phyloP scores from a whole-genome alignment of 2,329 filamentous ascomycete species.

The Hypomyces perniciosus region DNA sequence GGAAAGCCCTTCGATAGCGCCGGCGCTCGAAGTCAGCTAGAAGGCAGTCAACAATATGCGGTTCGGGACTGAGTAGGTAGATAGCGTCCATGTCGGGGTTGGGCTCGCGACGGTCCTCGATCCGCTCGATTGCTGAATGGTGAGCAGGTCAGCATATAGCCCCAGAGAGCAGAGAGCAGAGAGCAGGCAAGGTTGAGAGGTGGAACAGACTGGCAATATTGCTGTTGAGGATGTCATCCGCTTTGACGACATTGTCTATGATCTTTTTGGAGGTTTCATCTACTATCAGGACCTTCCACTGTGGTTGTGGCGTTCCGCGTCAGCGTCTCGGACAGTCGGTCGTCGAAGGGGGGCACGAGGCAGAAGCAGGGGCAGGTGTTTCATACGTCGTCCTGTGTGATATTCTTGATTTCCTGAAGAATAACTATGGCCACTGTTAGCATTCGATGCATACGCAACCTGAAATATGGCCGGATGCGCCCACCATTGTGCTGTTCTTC shows the following conservation, averaged over 20 bases:
- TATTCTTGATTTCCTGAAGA: slow-evolving; percentile 56
- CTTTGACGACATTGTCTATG: slow-evolving; percentile 82
- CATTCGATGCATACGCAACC: not conserved
- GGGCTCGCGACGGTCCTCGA: slow-evolving; percentile 75
- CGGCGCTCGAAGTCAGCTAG: slow-evolving; percentile 85
- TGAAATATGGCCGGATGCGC: not conserved
- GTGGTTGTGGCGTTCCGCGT: slow-evolving; percentile 5
- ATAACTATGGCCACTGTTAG: slow-evolving; percentile 27
- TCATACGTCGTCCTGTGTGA: slow-evolving; percentile 74
- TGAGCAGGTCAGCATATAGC: slow-evolving; percentile 14
- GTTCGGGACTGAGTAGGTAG: slow-evolving; percentile 79
- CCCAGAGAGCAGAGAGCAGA: slow-evolving; percentile 1
- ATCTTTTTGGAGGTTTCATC: slow-evolving; percentile 80
- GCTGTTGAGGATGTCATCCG: slow-evolving; percentile 95
- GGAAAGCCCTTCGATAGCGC: slow-evolving; percentile 70
- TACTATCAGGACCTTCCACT: slow-evolving; percentile 97
- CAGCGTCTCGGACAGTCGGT: slow-evolving; percentile 9
- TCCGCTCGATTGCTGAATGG: slow-evolving; percentile 77
- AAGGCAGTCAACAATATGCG: slow-evolving; percentile 88
- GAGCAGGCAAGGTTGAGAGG: not conserved
- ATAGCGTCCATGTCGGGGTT: slow-evolving; percentile 92
- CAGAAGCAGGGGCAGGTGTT: slow-evolving; percentile 4
- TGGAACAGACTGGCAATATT: slow-evolving; percentile 79
- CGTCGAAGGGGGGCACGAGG: not conserved
- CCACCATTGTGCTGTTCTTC: slow-evolving; percentile 65